Percentiles rank a stretch among this genome's conserved stretches.
These are phyloP conservation scores for Samsoniella hepiali DNA, from an alignment of 2,329 filamentous ascomycete species.

Conservation along the genomic window DNA sequence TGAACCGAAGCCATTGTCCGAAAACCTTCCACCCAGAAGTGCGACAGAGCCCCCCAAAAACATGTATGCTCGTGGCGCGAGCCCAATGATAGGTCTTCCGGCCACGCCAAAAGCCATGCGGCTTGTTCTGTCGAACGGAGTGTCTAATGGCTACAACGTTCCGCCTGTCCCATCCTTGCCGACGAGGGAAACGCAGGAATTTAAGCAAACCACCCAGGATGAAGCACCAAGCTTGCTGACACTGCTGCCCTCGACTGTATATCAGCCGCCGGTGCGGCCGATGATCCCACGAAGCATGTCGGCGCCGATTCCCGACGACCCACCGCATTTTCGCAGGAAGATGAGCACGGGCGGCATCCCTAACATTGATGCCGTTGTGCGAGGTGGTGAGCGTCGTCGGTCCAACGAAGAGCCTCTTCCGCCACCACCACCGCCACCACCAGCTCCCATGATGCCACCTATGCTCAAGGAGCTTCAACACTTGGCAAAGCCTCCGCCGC, in stretches of 20 bases:
- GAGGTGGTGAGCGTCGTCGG: constrained; percentile 37
- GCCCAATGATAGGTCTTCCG: constrained; percentile 70
- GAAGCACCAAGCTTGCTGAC: constrained; percentile 37
- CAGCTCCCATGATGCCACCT: constrained; percentile 43
- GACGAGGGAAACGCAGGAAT: constrained; percentile 27
- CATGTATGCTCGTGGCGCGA: constrained; percentile 43
- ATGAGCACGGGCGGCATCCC: constrained; percentile 37
- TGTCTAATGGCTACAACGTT: constrained; percentile 24
- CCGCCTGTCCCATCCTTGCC: constrained; percentile 2
- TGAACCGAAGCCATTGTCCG: constrained; percentile 39
- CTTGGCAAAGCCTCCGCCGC: constrained; percentile 57
- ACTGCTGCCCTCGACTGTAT: constrained; percentile 57
- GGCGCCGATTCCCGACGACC: constrained; percentile 47
- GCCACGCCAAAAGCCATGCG: constrained; percentile 91
- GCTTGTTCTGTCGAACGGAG: constrained; percentile 61
- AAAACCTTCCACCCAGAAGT: constrained; percentile 54
- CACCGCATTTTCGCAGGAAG: constrained; percentile 33
- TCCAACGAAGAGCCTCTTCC: constrained; percentile 50
- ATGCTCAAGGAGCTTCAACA: constrained; percentile 62
- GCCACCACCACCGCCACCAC: constrained; percentile 42
- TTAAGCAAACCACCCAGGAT: constrained; percentile 28
- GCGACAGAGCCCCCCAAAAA: constrained; percentile 60
- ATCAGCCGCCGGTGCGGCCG: constrained; percentile 51
- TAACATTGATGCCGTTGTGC: constrained; percentile 47
- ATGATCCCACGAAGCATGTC: constrained; percentile 61